These are phyloP conservation scores for Aspergillus cejpii DNA, from an alignment of 2,329 filamentous ascomycete genomes.

Conservation along the genomic window DNA sequence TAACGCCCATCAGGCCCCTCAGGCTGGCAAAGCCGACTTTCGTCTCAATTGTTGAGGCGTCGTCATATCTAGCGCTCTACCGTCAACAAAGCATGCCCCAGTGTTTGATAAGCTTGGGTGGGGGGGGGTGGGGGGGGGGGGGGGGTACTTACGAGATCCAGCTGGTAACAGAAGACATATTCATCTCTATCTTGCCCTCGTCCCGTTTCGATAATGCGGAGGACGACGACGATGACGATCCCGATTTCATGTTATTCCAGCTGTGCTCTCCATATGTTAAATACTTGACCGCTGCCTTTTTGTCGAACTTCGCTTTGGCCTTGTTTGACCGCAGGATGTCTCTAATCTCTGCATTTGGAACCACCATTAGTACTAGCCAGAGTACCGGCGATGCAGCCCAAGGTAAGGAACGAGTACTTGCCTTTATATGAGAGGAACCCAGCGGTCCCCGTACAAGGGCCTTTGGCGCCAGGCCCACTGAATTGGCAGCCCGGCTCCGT, in stretches of 20 bases:
- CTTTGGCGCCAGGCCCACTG: background rate
- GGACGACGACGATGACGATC: no score
- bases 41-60: background rate
- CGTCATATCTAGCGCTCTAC: conserved; percentile 1
- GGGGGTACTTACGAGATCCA: no score
- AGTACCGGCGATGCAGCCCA: no score
- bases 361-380: background rate
- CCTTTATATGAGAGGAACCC: conserved; percentile 6
- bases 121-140: no score
- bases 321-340: background rate
- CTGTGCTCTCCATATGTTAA: background rate
- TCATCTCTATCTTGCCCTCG: no score
- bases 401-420: background rate
- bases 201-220: no score
- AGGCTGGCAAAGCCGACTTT: background rate
- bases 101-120: no score
- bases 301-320: background rate
- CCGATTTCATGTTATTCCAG: conserved; percentile 1
- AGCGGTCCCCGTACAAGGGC: conserved; percentile 5
- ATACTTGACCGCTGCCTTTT: background rate
- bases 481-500: conserved; percentile 9
- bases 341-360: background rate
- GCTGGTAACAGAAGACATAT: no score
- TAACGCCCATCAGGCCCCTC: background rate
- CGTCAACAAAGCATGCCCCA: no score